Evolutionary conservation across 2,329 filamentous ascomycete genomes (phyloP).

Genomic region (Lecanoromycetidae sp.): DNA sequence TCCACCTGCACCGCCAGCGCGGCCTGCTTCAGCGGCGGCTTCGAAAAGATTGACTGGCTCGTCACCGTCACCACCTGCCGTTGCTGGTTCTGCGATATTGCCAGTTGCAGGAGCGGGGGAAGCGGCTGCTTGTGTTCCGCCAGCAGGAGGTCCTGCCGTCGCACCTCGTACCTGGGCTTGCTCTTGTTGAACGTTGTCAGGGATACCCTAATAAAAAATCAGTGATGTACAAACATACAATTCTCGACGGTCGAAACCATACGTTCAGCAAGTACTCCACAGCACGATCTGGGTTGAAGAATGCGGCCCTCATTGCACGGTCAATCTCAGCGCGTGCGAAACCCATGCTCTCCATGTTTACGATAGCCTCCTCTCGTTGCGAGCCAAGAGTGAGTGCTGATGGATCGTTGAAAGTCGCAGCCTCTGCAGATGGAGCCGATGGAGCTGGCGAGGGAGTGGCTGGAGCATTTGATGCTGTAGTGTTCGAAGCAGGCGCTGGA

Average conservation of each 20-base stretch:
- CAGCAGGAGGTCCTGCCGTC: conserved; percentile 27
- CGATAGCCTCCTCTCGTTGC: conserved; percentile 68
- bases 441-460: conserved; percentile 34
- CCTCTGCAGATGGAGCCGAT: conserved; percentile 32
- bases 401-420: conserved; percentile 50
- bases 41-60: conserved; percentile 82
- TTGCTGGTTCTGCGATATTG: conserved; percentile 31
- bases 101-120: conserved; percentile 29
- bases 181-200: conserved; percentile 66
- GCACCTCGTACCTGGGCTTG: conserved; percentile 41
- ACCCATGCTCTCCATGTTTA: conserved; percentile 95
- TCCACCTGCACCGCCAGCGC: conserved; percentile 34
- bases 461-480: conserved; percentile 39
- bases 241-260: conserved; percentile 29
- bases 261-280: conserved; percentile 91
- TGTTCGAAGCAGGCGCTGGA: conserved; percentile 44
- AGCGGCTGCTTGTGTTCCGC: conserved; percentile 21
- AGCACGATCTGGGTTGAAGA: conserved; percentile 91
- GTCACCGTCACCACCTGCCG: conserved; percentile 45
- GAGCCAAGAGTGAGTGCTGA: conserved; percentile 78
- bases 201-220: conserved; percentile 61
- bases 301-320: conserved; percentile 87
- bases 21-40: conserved; percentile 66
- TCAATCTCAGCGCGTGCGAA: conserved; percentile 83
- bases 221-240: not conserved